A percentile compares a stretch with the other conserved stretches of the same genome.
phyloP scores from a whole-genome alignment of 768 basidiomycete species.

The Daedaleopsis nitida region DNA sequence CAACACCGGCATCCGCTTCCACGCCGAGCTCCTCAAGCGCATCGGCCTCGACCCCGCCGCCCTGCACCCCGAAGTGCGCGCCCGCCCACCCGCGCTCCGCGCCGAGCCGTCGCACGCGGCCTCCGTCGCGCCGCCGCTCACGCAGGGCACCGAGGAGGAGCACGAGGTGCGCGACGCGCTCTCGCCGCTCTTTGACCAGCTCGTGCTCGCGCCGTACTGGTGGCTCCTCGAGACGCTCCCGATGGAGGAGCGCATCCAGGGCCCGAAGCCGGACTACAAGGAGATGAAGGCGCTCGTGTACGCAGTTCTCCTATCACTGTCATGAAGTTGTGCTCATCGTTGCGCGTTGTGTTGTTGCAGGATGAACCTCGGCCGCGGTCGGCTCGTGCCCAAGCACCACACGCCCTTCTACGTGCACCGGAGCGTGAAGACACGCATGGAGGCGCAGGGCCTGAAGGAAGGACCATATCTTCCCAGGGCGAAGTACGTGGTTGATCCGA shows the following conservation, averaged over 20 bases:
- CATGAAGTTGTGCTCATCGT: constrained; percentile 1
- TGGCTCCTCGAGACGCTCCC: constrained; percentile 64
- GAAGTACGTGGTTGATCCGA: constrained; percentile 20
- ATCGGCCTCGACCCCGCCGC: constrained; percentile 34
- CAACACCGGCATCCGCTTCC: constrained; percentile 43
- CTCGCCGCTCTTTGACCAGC: constrained; percentile 56
- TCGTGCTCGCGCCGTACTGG: constrained; percentile 51
- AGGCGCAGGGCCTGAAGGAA: constrained; percentile 25
- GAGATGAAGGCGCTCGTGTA: constrained; percentile 16
- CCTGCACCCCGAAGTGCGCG: constrained; percentile 29
- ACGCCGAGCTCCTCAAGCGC: constrained; percentile 30
- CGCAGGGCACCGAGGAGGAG: constrained; percentile 47
- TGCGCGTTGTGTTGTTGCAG: constrained; percentile 11
- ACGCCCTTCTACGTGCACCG: constrained; percentile 29
- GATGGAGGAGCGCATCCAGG: constrained; percentile 28
- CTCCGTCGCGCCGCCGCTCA: constrained; percentile 17
- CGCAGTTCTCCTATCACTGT: not conserved
- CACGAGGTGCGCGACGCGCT: constrained; percentile 66
- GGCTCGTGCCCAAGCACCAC: constrained; percentile 24
- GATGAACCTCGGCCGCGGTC: constrained; percentile 27
- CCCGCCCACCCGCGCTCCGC: constrained; percentile 26
- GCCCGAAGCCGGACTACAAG: constrained; percentile 19
- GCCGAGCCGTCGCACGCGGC: constrained; percentile 9
- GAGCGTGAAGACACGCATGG: constrained; percentile 30
- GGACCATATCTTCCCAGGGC: constrained; percentile 35